phyloP scores from a whole-genome alignment of 768 basidiomycete genomes.

The Collybia mongolica region DNA sequence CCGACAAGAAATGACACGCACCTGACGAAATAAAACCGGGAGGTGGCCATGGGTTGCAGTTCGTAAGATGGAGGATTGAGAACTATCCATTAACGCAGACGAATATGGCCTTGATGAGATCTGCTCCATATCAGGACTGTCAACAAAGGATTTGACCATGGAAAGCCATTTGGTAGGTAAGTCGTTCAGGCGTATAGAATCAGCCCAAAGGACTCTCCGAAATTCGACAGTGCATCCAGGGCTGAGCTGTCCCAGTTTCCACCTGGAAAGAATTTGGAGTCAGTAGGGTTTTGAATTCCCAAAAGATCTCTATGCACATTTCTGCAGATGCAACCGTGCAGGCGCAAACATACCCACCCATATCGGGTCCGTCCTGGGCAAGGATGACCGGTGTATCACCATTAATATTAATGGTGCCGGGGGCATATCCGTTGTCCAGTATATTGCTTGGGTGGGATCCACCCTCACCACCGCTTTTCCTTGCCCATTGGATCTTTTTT shows the following conservation, averaged over 20 bases:
- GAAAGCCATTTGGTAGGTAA: slow-evolving; percentile 28
- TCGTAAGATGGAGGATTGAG: slow-evolving; percentile 36
- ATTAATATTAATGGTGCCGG: slow-evolving; percentile 59
- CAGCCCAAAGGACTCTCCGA: slow-evolving; percentile 44
- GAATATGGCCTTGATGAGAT: neutral
- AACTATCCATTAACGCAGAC: slow-evolving; percentile 7
- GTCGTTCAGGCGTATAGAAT: neutral
- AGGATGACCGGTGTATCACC: slow-evolving; percentile 73
- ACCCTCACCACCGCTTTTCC: slow-evolving; percentile 59
- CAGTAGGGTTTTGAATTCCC: neutral
- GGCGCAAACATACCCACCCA: slow-evolving; percentile 61
- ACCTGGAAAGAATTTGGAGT: slow-evolving; percentile 33
- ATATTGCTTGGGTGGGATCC: slow-evolving; percentile 71
- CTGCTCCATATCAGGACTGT: neutral
- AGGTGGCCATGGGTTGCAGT: slow-evolving; percentile 7
- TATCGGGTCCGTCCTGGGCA: slow-evolving; percentile 58
- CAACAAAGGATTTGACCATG: slow-evolving; percentile 8
- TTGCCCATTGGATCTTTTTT: slow-evolving; percentile 50
- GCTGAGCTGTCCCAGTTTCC: slow-evolving; percentile 66
- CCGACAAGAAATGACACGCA: slow-evolving; percentile 15
- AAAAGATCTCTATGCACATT: slow-evolving; percentile 32
- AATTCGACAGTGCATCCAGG: slow-evolving; percentile 58
- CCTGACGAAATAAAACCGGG: slow-evolving; percentile 53
- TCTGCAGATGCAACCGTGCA: slow-evolving; percentile 53
- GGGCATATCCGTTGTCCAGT: slow-evolving; percentile 57